Percentiles rank a stretch among this genome's conserved stretches.
Conservation (phyloP, 352 stramenopile species). For the Saprolegnia diclina region DNA sequence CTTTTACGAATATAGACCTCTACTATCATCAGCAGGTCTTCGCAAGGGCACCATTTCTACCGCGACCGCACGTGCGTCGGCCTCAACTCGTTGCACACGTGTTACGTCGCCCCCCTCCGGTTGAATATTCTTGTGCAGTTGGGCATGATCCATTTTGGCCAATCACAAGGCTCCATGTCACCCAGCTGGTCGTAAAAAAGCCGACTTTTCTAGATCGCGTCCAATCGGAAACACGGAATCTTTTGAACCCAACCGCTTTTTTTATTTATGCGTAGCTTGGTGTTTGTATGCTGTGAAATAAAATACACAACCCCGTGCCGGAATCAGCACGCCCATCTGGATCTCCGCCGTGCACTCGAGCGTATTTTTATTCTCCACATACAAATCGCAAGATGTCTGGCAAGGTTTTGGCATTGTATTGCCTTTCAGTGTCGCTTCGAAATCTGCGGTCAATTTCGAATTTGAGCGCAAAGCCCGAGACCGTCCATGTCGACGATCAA, state of each 20-base stretch:
- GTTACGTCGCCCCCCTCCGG: background rate
- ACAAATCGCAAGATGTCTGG: background rate
- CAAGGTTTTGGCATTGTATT: too few relatives aligned
- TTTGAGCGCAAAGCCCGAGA: constrained; percentile 13
- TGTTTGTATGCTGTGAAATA: background rate
- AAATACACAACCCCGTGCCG: background rate
- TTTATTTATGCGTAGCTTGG: background rate
- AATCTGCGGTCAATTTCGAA: constrained; percentile 23
- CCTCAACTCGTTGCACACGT: constrained; percentile 6
- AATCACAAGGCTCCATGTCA: constrained; percentile 6
- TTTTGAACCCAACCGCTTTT: background rate
- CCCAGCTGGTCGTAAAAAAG: constrained; percentile 14
- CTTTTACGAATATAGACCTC: too few relatives aligned
- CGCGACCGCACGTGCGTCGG: background rate
- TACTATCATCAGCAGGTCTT: too few relatives aligned
- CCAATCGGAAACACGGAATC: background rate
- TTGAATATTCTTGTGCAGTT: constrained; percentile 21
- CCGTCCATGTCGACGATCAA: constrained; percentile 19
- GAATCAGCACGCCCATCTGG: background rate
- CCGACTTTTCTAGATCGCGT: constrained; percentile 7
- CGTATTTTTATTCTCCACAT: constrained; percentile 1
- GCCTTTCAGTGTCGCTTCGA: constrained; percentile 6
- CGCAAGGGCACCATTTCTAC: background rate
- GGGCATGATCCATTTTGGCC: background rate
- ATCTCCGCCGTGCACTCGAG: background rate